Evolutionary conservation across 345 rosid genomes (phyloP).

Genomic region (Microthlaspi erraticum): DNA sequence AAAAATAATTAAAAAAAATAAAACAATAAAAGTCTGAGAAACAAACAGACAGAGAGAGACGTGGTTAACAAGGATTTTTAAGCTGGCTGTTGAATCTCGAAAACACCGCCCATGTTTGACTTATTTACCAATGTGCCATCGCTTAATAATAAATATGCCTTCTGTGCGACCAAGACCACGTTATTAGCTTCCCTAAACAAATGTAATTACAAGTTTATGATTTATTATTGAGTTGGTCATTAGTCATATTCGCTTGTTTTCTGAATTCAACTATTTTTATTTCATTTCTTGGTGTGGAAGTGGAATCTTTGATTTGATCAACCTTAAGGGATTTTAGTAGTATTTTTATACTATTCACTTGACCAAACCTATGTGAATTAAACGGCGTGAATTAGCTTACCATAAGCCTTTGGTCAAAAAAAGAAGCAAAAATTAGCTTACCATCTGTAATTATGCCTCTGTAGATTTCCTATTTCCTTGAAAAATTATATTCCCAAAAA

Average conservation of each 20-base stretch:
- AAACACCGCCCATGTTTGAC: slow-evolving; percentile 32
- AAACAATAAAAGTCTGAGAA: neutral
- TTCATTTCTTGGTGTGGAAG: slow-evolving; percentile 8
- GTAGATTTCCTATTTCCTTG: too few species aligned
- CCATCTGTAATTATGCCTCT: too few species aligned
- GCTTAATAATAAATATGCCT: neutral
- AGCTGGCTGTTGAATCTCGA: slow-evolving; percentile 43
- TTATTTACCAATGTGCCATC: slow-evolving; percentile 31
- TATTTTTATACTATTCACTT: slow-evolving; percentile 8
- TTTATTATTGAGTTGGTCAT: slow-evolving; percentile 2
- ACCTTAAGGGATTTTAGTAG: neutral
- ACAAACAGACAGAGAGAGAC: slow-evolving; percentile 44
- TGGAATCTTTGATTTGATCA: slow-evolving; percentile 35
- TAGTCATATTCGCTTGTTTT: slow-evolving; percentile 19
- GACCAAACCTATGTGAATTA: too few species aligned
- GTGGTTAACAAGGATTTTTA: slow-evolving; percentile 66
- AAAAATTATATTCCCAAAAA: too few species aligned
- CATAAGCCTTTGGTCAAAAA: too few species aligned
- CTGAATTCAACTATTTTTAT: neutral
- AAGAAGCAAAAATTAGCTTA: too few species aligned
- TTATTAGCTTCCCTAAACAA: slow-evolving; percentile 25
- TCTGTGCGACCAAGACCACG: slow-evolving; percentile 39
- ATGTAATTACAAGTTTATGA: neutral
- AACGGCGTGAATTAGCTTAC: too few species aligned
- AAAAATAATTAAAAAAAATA: too few species aligned